phyloP scores from a whole-genome alignment of 306 rosid genomes.

The Lithocarpus polystachyus region DNA sequence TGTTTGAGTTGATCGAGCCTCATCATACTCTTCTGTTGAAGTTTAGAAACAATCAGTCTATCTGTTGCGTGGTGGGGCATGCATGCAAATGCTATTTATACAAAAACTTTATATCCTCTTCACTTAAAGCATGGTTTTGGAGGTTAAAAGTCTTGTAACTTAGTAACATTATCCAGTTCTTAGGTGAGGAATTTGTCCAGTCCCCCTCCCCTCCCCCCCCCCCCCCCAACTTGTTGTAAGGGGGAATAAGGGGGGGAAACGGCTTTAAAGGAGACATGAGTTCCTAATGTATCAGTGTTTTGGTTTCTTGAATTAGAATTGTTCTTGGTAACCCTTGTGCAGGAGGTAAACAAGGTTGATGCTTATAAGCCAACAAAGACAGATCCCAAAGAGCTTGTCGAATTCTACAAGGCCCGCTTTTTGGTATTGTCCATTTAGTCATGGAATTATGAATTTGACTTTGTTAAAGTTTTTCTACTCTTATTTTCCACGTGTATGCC shows the following conservation, averaged over 20 bases:
- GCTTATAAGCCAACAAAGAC: slow-evolving; percentile 3
- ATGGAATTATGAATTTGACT: not conserved
- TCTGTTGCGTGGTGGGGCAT: not conserved
- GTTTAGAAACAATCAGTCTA: not conserved
- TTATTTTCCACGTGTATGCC: not conserved
- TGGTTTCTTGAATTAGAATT: slow-evolving; percentile 5
- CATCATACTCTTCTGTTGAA: slow-evolving; percentile 3
- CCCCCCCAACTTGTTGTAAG: too few species aligned
- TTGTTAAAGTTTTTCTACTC: not conserved
- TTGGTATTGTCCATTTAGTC: slow-evolving; percentile 33
- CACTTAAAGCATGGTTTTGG: not conserved
- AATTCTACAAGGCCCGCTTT: slow-evolving; percentile 41
- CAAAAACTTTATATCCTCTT: not conserved
- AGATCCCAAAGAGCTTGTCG: slow-evolving; percentile 44
- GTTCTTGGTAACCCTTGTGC: slow-evolving; percentile 14
- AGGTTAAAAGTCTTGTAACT: too few species aligned
- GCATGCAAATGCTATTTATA: not conserved
- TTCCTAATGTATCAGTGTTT: not conserved
- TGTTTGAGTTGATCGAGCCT: not conserved
- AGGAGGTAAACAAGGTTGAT: slow-evolving; percentile 60
- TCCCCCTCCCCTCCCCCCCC: too few species aligned
- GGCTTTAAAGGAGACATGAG: not conserved
- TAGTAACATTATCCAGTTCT: too few species aligned
- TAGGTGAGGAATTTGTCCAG: too few species aligned
- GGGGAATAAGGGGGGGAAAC: not conserved